A percentile compares a stretch with the other conserved stretches of the same genome.
These are phyloP conservation scores for slime mould (Dictyostelium discoideum) DNA, from an alignment of 78 protist genomes.

Conservation along the genomic window dicty_2.7 NC_007088.5:1521501-1522000, in stretches of 20 bases:
- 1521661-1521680: neutral
- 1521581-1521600: conserved; percentile 3
- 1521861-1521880: conserved; percentile 20
- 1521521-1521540: neutral
- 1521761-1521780: no score
- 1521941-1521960: conserved; percentile 27
- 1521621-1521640: conserved; percentile 8
- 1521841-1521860: conserved; percentile 9
- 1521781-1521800: no score
- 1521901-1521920: neutral
- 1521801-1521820: no score
- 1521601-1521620: conserved; percentile 20
- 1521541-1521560: neutral
- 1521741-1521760: no score
- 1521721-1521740: neutral
- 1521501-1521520: neutral
- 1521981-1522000: neutral
- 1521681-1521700: neutral
- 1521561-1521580: neutral
- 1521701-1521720: neutral
- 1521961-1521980: conserved; percentile 12
- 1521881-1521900: neutral
- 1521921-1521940: conserved; percentile 6
- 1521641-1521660: conserved; percentile 38
- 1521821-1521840: neutral